These are phyloP conservation scores for Paecilomyces sp. DNA, from an alignment of 2,329 filamentous ascomycete genomes.

Conservation along the genomic window DNA sequence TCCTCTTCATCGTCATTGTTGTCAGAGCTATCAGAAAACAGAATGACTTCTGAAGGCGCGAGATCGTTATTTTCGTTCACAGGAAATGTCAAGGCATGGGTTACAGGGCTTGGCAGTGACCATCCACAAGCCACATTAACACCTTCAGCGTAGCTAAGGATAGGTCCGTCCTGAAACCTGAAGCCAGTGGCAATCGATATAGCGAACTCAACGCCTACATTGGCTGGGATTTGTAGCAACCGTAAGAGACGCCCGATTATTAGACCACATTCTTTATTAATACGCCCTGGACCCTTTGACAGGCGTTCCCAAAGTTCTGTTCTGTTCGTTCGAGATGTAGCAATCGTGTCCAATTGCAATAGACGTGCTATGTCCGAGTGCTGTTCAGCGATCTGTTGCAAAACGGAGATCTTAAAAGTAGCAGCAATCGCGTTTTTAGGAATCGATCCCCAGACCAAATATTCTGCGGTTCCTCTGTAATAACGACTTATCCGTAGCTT, in stretches of 20 bases:
- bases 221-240: constrained; percentile 12
- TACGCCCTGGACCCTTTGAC: background rate
- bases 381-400: constrained; percentile 12
- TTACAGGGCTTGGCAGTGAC: background rate
- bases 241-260: constrained; percentile 16
- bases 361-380: constrained; percentile 15
- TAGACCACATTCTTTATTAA: constrained; percentile 11
- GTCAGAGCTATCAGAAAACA: background rate
- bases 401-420: constrained; percentile 14
- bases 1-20: background rate
- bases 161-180: constrained; percentile 9
- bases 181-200: constrained; percentile 14
- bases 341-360: constrained; percentile 19
- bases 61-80: background rate
- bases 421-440: constrained; percentile 19
- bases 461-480: constrained; percentile 15
- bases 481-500: constrained; percentile 14
- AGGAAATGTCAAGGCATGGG: background rate
- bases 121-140: background rate
- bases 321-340: background rate
- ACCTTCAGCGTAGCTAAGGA: constrained; percentile 8
- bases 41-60: background rate
- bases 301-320: constrained; percentile 10
- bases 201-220: constrained; percentile 15
- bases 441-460: constrained; percentile 26